These are phyloP conservation scores for Cyclocybe aegerita DNA, from an alignment of 768 basidiomycete genomes.

Conservation along the genomic window DNA sequence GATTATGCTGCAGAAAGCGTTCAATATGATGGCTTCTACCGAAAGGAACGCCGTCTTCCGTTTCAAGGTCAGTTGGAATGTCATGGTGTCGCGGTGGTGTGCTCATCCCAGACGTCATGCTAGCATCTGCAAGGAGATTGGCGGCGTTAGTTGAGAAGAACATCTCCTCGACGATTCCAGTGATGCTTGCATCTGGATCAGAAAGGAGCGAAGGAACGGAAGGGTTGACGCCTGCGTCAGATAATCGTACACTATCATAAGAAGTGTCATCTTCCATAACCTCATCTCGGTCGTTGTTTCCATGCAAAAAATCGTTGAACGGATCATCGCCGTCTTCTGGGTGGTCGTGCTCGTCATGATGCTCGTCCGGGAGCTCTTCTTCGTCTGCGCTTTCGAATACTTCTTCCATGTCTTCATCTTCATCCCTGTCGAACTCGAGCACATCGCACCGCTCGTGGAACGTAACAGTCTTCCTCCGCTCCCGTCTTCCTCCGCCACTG, in stretches of 20 bases:
- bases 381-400: slow-evolving; percentile 24
- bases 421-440: slow-evolving; percentile 71
- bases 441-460: slow-evolving; percentile 83
- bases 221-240: slow-evolving; percentile 36
- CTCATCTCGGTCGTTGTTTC: slow-evolving; percentile 13
- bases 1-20: slow-evolving; percentile 46
- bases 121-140: slow-evolving; percentile 18
- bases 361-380: slow-evolving; percentile 24
- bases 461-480: slow-evolving; percentile 74
- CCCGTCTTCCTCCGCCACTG: slow-evolving; percentile 47
- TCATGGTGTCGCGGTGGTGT: slow-evolving; percentile 45
- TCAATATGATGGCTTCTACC: slow-evolving; percentile 65
- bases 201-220: slow-evolving; percentile 32
- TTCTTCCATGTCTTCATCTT: slow-evolving; percentile 23
- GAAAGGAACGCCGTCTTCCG: slow-evolving; percentile 62
- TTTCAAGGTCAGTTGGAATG: slow-evolving; percentile 57
- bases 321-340: slow-evolving; percentile 36
- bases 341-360: slow-evolving; percentile 5
- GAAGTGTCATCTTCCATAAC: slow-evolving; percentile 32
- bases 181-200: slow-evolving; percentile 59
- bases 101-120: slow-evolving; percentile 24
- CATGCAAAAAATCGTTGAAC: slow-evolving; percentile 31
- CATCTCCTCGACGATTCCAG: slow-evolving; percentile 72
- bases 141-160: slow-evolving; percentile 43
- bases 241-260: slow-evolving; percentile 44